Evolutionary conservation across 352 stramenopile species (phyloP), one percentile per base, ranked within the genome.

Genomic region (Globisporangium irregulare): DNA sequence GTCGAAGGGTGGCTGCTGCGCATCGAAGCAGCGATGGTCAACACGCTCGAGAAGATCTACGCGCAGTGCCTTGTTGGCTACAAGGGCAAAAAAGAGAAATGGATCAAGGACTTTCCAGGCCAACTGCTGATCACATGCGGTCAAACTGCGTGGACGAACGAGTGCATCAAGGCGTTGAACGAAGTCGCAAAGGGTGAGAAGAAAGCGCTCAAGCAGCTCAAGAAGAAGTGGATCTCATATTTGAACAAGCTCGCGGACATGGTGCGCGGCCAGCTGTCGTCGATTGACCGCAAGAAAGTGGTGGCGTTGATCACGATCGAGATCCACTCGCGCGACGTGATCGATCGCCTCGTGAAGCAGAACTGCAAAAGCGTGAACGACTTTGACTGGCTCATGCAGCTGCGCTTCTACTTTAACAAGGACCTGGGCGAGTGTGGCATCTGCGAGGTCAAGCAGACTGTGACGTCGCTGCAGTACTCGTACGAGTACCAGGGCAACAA

Each of bases 251-350:
- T 98, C 3, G 96, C 91, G 0, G 92, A 98, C 55, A 96, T 98
- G 88, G 90, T 98, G 57, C 88, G 92, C 18, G 90, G 91, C 0
- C 84, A 96, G 64, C 78, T 98, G 4, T 91, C 86, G 12, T 73
- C 89, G 4, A 94, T 92, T 29, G 93, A 98, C 15, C 91, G 96
- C 20, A 98, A 96, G 59, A 98, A 99, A 79, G 96, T 98, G 7
- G 98, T 99, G 43, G 97, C 95, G 46, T 77, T 99, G 18, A 98
- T 99, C 76, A 98, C 95, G 38, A 98, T 98, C 72, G 96, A 99
- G 73, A 98, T 99, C 51, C 96, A 99, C 66, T 98, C 93, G 66
- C 92, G 96, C 41, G 96, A 99, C 73, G 94, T 99, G 29, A 94
- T 99, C 36, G 92, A 98, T 64, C 86, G 92, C 6, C 80, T 98